Base-by-base conservation (phyloP, 495 filamentous ascomycete genomes). In the Elaphomyces granulatus region DNA sequence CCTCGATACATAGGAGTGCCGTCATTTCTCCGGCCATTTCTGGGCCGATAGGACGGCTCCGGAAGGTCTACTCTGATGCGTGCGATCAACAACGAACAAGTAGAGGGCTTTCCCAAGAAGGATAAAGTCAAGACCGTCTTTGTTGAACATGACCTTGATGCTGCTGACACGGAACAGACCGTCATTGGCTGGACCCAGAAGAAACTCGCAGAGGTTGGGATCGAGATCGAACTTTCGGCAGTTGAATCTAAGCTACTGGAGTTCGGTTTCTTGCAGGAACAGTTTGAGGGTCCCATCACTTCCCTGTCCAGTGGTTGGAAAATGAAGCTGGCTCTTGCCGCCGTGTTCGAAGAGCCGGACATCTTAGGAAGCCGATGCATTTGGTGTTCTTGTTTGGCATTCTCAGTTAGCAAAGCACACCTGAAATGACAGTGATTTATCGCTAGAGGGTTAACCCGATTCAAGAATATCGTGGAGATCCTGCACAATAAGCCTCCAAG, bases 11-110 rank as follows among this genome's bases (percentile, higher is more conserved):
- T 55, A 81, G 74, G 38, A 99, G 81, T 53, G 81, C 87, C 34
- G 75, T 75, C 71, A 90, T 82, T 94, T 96, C 67, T 95, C 92
- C 43, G 74, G 81, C 85, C 87, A 94, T 70, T 95, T 96, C 72
- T 92, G 86, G 39, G 88, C 84, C n/a, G n/a, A n/a, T n/a, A n/a
- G n/a, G n/a, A n/a, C n/a, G 90, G 90, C 74, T 93, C 92, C 52
- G 90, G 90, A 49, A 99, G 96, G 79, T 95, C 92, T 37, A 99
- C 90, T 18, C 88, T 99, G 57, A 99, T 99, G 90, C 90, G 90
- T 41, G 90, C 90, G 56, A 99, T 99, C 81, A 96, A 99, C 80
- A 99, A 99, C 70, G 90, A 96, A 74, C 90, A 99, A 70, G 90
- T 99, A 41, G 92, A 99, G 67, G 92, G 90, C 53, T 99, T 99